A percentile compares a stretch with the other conserved stretches of the same genome.
phyloP scores from a whole-genome alignment of 2,329 filamentous ascomycete species.

The Tricladium varicosporioides region DNA sequence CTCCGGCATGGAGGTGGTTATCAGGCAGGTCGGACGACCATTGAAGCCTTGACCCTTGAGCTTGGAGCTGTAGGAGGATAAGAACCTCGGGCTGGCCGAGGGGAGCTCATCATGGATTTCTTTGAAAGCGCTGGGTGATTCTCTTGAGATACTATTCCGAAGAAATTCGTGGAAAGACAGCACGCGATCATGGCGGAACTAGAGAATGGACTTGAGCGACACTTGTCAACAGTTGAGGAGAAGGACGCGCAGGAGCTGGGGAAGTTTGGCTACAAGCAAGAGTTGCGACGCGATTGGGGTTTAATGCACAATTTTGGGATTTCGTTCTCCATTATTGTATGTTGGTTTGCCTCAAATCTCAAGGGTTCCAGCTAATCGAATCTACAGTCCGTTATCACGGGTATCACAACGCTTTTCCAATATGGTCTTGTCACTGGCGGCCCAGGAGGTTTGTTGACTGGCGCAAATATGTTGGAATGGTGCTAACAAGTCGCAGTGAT shows the following conservation, averaged over 20 bases:
- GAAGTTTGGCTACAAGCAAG: conserved; percentile 59
- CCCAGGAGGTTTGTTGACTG: conserved; percentile 47
- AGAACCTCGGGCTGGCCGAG: background rate
- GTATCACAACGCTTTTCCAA: conserved; percentile 55
- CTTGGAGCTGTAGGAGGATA: background rate
- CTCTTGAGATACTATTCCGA: background rate
- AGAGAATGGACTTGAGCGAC: conserved; percentile 13
- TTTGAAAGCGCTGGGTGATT: background rate
- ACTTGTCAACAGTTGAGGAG: conserved; percentile 16
- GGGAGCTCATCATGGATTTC: background rate
- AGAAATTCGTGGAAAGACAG: background rate
- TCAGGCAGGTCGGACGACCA: background rate
- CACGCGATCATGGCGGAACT: conserved; percentile 1
- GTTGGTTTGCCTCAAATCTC: conserved; percentile 21
- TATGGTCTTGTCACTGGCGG: conserved; percentile 56
- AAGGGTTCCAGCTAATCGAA: conserved; percentile 1
- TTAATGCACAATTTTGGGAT: conserved; percentile 60
- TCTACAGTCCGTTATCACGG: conserved; percentile 55
- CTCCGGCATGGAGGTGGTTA: background rate
- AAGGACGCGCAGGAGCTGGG: conserved; percentile 50
- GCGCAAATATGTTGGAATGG: background rate
- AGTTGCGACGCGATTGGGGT: conserved; percentile 56
- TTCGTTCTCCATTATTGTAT: conserved; percentile 59
- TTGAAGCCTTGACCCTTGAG: background rate
- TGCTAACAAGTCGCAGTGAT: conserved; percentile 40